Conservation (phyloP, 1,284 basidiomycete genomes). For the Anthracocystis panici-leucophaei region DNA sequence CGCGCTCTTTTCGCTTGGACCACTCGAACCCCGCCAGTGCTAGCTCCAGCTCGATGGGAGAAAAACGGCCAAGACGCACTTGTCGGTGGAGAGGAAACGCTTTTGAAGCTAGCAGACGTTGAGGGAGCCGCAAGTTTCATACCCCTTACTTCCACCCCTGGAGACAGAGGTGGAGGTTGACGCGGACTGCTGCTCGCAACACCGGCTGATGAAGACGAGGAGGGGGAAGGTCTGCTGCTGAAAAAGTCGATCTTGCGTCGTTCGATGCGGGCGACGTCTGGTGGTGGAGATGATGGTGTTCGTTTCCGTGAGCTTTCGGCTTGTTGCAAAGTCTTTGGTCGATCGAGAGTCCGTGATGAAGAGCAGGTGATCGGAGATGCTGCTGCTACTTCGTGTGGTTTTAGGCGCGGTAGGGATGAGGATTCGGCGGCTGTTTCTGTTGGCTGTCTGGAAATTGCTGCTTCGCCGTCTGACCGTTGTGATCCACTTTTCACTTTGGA, state of each 20-base stretch:
- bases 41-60: background rate
- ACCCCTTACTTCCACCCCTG: slow-evolving; percentile 10
- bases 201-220: background rate
- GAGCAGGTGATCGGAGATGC: slow-evolving; percentile 15
- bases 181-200: slow-evolving; percentile 17
- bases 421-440: background rate
- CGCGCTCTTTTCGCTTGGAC: slow-evolving; percentile 27
- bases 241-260: slow-evolving; percentile 44
- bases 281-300: slow-evolving; percentile 25
- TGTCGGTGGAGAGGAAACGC: slow-evolving; percentile 3
- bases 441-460: background rate
- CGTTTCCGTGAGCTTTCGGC: background rate
- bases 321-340: background rate
- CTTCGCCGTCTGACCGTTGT: slow-evolving; percentile 4
- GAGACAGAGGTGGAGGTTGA: background rate
- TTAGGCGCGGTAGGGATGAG: slow-evolving; percentile 17
- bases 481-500: background rate
- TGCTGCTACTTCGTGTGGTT: slow-evolving; percentile 33
- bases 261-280: slow-evolving; percentile 25
- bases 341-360: background rate
- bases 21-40: slow-evolving; percentile 16
- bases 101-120: background rate
- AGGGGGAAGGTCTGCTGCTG: slow-evolving; percentile 5
- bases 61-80: slow-evolving; percentile 15
- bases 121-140: slow-evolving; percentile 14